Percentiles rank a stretch among this genome's conserved stretches.
Evolutionary conservation across 768 basidiomycete species (phyloP).

Genomic region (Termitomyces bulborhizus): DNA sequence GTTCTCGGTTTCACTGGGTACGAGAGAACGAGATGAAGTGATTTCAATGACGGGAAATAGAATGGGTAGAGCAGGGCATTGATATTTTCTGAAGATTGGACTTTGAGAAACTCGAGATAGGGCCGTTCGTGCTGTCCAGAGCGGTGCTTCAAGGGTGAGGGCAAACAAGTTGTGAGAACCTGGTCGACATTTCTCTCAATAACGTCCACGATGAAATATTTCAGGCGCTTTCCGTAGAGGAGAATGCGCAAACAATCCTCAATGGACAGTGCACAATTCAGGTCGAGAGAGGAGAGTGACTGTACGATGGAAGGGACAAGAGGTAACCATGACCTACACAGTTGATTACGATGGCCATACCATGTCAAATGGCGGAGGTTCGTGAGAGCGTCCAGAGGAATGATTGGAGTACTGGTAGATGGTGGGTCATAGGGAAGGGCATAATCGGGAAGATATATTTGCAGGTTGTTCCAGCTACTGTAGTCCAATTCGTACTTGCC

Average conservation of each 20-base stretch:
- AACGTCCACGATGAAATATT: not conserved
- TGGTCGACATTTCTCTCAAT: not conserved
- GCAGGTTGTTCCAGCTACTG: conserved; percentile 1
- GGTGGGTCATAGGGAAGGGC: not conserved
- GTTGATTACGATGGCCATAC: not conserved
- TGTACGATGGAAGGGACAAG: conserved; percentile 1
- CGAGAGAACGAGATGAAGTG: not conserved
- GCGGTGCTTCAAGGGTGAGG: not conserved
- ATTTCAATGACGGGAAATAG: conserved; percentile 2
- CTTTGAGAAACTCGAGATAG: not conserved
- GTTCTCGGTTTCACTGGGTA: not conserved
- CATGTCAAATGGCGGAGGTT: not conserved
- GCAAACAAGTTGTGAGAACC: not conserved
- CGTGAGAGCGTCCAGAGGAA: conserved; percentile 4
- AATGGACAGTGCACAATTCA: not conserved
- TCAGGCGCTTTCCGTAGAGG: conserved; percentile 3
- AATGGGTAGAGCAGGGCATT: conserved; percentile 1
- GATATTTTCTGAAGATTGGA: not conserved
- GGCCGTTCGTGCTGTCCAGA: not conserved
- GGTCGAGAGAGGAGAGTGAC: not conserved
- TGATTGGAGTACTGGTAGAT: not conserved
- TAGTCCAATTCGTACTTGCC: not conserved
- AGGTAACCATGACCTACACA: conserved; percentile 2
- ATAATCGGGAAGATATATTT: not conserved
- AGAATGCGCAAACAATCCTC: not conserved